These are phyloP conservation scores for Sporothrix inflata DNA, from an alignment of 2,329 filamentous ascomycete species.

Conservation along the genomic window DNA sequence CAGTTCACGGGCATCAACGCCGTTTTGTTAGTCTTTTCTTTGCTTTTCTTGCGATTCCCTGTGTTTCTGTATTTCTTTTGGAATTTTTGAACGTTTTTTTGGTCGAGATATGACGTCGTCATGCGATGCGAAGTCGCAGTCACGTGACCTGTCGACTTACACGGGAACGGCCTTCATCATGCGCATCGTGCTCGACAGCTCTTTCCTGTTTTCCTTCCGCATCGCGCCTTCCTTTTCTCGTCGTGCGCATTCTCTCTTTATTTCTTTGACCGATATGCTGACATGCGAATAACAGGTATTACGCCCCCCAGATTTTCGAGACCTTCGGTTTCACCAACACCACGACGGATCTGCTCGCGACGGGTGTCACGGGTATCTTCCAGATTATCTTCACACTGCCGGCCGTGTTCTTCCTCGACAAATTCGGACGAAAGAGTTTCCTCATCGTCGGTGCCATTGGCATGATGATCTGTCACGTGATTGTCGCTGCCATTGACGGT, in stretches of 20 bases:
- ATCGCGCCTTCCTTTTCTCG: neutral
- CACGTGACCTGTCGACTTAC: too few relatives aligned
- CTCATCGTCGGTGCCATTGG: constrained; percentile 37
- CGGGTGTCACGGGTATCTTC: constrained; percentile 65
- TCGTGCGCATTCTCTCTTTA: too few relatives aligned
- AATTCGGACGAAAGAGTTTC: constrained; percentile 38
- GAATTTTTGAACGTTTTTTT: too few relatives aligned
- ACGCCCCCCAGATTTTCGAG: constrained; percentile 68
- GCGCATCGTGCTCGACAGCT: neutral
- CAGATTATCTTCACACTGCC: constrained; percentile 42
- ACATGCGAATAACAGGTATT: constrained; percentile 50
- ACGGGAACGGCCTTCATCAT: too few relatives aligned
- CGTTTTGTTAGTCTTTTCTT: constrained; percentile 46
- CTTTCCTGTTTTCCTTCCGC: neutral
- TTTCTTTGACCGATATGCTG: neutral
- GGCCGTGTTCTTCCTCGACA: constrained; percentile 67
- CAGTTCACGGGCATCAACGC: constrained; percentile 57
- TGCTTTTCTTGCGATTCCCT: neutral
- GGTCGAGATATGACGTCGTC: too few relatives aligned
- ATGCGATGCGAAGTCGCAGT: too few relatives aligned
- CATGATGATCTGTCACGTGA: constrained; percentile 83
- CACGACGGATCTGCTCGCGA: constrained; percentile 62
- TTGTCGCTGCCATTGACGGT: constrained; percentile 76
- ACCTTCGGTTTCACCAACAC: constrained; percentile 64
- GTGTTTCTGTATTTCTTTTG: too few relatives aligned